Base-by-base conservation (phyloP, 148 eudicot genomes). In the Rhododendron vialii region DNA sequence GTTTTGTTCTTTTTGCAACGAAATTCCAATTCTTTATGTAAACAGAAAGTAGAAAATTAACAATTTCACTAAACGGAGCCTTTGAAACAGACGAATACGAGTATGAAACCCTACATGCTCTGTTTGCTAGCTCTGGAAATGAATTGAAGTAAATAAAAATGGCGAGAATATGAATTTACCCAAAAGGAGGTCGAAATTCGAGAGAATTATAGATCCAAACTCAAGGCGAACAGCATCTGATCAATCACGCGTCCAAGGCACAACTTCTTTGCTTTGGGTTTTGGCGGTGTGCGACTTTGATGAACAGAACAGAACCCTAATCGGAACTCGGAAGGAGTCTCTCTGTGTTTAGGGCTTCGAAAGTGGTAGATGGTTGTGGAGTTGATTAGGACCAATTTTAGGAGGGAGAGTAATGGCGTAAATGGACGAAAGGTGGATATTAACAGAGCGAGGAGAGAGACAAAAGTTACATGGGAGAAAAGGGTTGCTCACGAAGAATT, bases 151-250 rank as follows among this genome's bases (percentile, higher is more conserved):
- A 4, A 3, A 26, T 6, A 26, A 4, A 63, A 82, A 5, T 15
- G 79, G 36, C 43, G 78, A 73, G 35, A 35, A 2, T 82, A 17
- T 17, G 61, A 11, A 82, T 35, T 24, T 82, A 20, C 71, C 84
- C 14, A 53, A 82, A 81, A 5, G n/a, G 57, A 63, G 57, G 55
- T 14, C 24, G 35, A 45, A 83, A 65, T 83, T 67, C 26, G 47
- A 14, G 85, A 65, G 77, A 83, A 83, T 83, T 83, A 83, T 75
- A 83, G 76, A 83, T 83, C 78, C 77, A 55, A 67, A 51, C 38
- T 65, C 78, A 41, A 67, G 26, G 28, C 24, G 5, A 45, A 67
- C 85, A 45, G 78, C 77, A 41, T 83, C 55, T 41, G 28, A 83
- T n/a, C 83, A 47, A 78, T 80, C 43, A 51, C 82, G 57, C 82